phyloP scores from a whole-genome alignment of 805 yeast genomes.

The Zygotorulaspora sp. region DNA sequence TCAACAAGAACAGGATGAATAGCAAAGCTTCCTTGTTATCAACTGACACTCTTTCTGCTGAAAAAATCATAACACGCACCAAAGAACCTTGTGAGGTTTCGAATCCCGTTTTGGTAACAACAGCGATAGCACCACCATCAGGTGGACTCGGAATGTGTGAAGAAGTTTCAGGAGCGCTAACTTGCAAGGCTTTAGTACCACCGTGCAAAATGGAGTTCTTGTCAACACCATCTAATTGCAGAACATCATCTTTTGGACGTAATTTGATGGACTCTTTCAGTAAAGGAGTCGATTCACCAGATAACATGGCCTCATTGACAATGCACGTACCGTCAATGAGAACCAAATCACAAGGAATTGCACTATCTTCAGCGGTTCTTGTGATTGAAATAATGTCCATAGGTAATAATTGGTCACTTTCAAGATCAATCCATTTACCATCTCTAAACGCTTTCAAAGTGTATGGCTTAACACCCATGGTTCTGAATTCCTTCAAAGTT shows the following conservation, averaged over 20 bases:
- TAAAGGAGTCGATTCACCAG: slow-evolving; percentile 97
- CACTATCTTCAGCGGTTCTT: slow-evolving; percentile 86
- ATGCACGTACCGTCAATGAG: slow-evolving; percentile 87
- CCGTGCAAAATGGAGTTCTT: slow-evolving; percentile 87
- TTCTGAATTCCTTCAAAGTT: slow-evolving; percentile 91
- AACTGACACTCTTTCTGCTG: slow-evolving; percentile 93
- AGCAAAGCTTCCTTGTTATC: slow-evolving; percentile 92
- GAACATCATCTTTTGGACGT: slow-evolving; percentile 65
- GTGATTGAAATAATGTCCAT: slow-evolving; percentile 85
- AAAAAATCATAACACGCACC: slow-evolving; percentile 95
- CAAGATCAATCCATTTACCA: slow-evolving; percentile 60
- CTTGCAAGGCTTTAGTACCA: slow-evolving; percentile 94
- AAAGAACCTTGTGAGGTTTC: slow-evolving; percentile 97
- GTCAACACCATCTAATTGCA: slow-evolving; percentile 79
- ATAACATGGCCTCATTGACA: slow-evolving; percentile 97
- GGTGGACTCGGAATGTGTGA: slow-evolving; percentile 61
- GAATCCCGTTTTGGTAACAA: slow-evolving; percentile 92
- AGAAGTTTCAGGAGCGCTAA: slow-evolving; percentile 58
- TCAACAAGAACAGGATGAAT: slow-evolving; percentile 82
- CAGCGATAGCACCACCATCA: slow-evolving; percentile 86
- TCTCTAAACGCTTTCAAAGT: slow-evolving; percentile 68
- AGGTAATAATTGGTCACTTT: slow-evolving; percentile 76
- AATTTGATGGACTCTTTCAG: slow-evolving; percentile 85
- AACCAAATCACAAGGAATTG: slow-evolving; percentile 90
- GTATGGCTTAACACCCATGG: slow-evolving; percentile 96